Percentiles rank a stretch among this genome's conserved stretches.
These are phyloP conservation scores for Calonectria pteridis DNA, from an alignment of 2,329 filamentous ascomycete species.

Conservation along the genomic window DNA sequence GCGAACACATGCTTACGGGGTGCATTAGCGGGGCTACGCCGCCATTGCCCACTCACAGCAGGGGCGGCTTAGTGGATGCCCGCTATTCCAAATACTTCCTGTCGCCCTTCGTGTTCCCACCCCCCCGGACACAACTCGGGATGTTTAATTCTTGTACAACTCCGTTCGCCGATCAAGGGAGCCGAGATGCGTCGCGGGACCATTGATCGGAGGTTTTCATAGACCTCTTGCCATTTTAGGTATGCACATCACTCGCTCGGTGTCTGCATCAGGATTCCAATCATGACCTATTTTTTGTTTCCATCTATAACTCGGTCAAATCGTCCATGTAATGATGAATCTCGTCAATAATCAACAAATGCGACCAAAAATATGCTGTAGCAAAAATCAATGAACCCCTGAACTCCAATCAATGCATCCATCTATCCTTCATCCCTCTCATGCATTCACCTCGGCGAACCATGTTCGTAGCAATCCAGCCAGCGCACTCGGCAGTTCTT, in stretches of 20 bases:
- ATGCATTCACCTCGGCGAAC: slow-evolving; percentile 81
- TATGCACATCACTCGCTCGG: background rate
- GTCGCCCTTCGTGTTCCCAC: background rate
- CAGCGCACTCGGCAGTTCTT: slow-evolving; percentile 89
- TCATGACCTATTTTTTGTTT: background rate
- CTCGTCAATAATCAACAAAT: background rate
- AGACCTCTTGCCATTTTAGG: background rate
- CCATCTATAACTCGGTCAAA: background rate
- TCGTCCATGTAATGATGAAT: background rate
- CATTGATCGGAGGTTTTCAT: background rate
- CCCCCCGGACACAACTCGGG: background rate
- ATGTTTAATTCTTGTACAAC: background rate
- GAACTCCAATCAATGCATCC: background rate
- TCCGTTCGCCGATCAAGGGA: background rate
- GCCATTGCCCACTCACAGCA: background rate
- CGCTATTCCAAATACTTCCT: slow-evolving; percentile 6
- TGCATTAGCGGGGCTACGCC: background rate
- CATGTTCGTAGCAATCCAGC: slow-evolving; percentile 92
- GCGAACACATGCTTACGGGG: slow-evolving; percentile 2
- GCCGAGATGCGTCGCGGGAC: background rate
- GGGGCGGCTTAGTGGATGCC: background rate
- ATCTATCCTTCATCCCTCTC: slow-evolving; percentile 21
- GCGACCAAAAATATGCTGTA: background rate
- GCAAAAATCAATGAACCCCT: background rate
- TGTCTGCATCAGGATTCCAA: background rate